Evolutionary conservation across 208 protist genomes (phyloP).

Genomic region (Trypanosoma brucei): DNA sequence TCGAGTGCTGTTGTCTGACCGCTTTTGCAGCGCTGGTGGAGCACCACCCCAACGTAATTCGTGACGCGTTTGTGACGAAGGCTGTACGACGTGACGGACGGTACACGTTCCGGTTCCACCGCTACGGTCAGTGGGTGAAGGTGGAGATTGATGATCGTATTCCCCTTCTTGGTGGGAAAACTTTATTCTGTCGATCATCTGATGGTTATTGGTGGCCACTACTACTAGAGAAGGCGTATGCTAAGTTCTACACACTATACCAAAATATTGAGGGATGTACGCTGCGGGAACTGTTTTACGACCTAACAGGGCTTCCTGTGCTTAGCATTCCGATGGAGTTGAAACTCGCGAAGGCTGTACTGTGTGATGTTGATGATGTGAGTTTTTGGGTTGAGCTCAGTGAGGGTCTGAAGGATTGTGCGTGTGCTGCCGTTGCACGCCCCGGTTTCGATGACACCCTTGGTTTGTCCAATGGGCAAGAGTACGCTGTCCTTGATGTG

Average conservation of each 20-base stretch:
- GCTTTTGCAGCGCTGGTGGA: constrained; percentile 53
- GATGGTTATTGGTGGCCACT: constrained; percentile 69
- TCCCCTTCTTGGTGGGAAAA: constrained; percentile 36
- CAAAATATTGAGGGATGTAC: constrained; percentile 49
- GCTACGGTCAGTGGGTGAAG: constrained; percentile 53
- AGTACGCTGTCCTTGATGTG: constrained; percentile 60
- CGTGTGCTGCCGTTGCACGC: constrained; percentile 41
- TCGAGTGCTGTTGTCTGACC: constrained; percentile 75
- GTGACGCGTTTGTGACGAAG: constrained; percentile 74
- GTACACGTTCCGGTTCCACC: constrained; percentile 81
- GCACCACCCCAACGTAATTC: constrained; percentile 66
- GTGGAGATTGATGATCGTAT: constrained; percentile 64
- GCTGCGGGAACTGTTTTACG: constrained; percentile 56
- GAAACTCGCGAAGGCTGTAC: constrained; percentile 24
- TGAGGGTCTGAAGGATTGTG: constrained; percentile 30
- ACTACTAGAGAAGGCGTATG: constrained; percentile 70
- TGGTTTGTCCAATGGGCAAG: constrained; percentile 50
- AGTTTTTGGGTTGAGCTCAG: constrained; percentile 59
- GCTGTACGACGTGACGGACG: constrained; percentile 67
- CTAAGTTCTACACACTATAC: constrained; percentile 82
- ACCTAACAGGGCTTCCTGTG: constrained; percentile 52
- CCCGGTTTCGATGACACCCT: constrained; percentile 32
- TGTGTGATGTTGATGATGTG: constrained; percentile 51
- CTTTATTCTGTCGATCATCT: constrained; percentile 56
- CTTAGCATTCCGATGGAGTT: constrained; percentile 33